Base-by-base conservation (phyloP, 2,329 filamentous ascomycete genomes). In the Fusarium subglutinans region DNA sequence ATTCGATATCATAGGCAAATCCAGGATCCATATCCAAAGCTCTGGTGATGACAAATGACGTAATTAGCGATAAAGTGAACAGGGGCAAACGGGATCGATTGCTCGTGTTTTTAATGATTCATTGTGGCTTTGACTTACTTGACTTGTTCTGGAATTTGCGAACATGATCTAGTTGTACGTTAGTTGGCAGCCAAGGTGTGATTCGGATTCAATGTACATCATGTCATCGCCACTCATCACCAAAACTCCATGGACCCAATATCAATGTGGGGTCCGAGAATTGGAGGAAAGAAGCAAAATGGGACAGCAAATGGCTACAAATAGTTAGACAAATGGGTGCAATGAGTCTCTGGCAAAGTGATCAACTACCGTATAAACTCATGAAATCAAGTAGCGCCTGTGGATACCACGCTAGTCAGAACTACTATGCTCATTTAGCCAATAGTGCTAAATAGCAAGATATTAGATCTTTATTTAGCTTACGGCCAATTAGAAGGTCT, bases 61-160 rank as follows among this genome's bases (percentile, higher is more conserved):
- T 70, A 70, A 61, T 61, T 70, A 30, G 48, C 48, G 28, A 53
- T 28, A 44, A 14, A 43, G 20, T 40, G 44, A 43, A 24, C 17
- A 51, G 28, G 26, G 28, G 47, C 20, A 48, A 28, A 48, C 35
- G 8, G 45, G 11, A 61, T 43, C 18, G n/a, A 56, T 48, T 50
- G 38, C 20, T 51, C 18, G 28, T 28, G n/a, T 30, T 38, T 18
- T 37, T 37, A 28, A 60, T 73, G 62, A 74, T 71, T 63, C 70
- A 72, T 57, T 30, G 55, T 71, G 48, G 55, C 48, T 55, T 45
- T 26, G 28, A 24, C 22, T 47, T 33, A 18, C n/a, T 47, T 61
- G 38, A 20, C 22, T 62, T 54, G 37, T 22, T 20, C 24, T 50
- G 44, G 43, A 43, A 33, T 41, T 15, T 63, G 18, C 40, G 43